phyloP scores from a whole-genome alignment of 208 protist genomes.

The Wallacemonas rigidus region DNA sequence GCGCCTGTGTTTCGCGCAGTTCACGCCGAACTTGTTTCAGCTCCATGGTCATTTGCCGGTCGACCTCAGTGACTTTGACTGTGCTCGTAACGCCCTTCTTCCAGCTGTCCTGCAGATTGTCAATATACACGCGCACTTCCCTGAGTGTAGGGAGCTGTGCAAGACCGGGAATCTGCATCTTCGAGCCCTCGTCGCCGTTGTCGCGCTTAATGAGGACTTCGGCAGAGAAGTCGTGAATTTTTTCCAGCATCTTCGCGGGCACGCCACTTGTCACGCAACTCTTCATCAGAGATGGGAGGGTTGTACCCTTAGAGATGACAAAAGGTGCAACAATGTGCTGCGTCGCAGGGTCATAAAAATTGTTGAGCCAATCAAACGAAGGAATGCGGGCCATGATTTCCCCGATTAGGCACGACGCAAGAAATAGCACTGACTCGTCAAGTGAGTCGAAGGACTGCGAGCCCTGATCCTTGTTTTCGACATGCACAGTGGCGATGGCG shows the following conservation, averaged over 20 bases:
- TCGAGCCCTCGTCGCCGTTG: slow-evolving; percentile 17
- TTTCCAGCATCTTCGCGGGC: slow-evolving; percentile 22
- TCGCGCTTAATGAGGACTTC: slow-evolving; percentile 63
- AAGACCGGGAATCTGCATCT: slow-evolving; percentile 46
- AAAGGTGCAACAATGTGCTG: slow-evolving; percentile 88
- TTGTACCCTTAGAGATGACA: slow-evolving; percentile 31
- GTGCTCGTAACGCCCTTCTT: slow-evolving; percentile 60
- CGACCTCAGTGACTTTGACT: slow-evolving; percentile 56
- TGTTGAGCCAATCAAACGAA: slow-evolving; percentile 71
- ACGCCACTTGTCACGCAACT: slow-evolving; percentile 1
- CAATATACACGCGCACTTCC: slow-evolving; percentile 76
- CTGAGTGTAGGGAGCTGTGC: slow-evolving; percentile 59
- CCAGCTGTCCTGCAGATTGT: slow-evolving; percentile 88
- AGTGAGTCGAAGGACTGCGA: slow-evolving; percentile 49
- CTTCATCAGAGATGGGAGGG: slow-evolving; percentile 24
- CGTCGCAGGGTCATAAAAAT: slow-evolving; percentile 84
- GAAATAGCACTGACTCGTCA: slow-evolving; percentile 70
- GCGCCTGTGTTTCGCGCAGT: slow-evolving; percentile 37
- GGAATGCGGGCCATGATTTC: slow-evolving; percentile 77
- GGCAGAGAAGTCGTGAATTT: slow-evolving; percentile 38
- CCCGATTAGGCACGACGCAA: slow-evolving; percentile 62
- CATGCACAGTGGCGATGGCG: slow-evolving; percentile 68
- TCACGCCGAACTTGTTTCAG: slow-evolving; percentile 55
- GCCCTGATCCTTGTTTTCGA: slow-evolving; percentile 65
- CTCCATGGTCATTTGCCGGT: slow-evolving; percentile 56